A percentile compares a stretch with the other conserved stretches of the same genome.
These are phyloP conservation scores for Laetiporus sulphureus DNA, from an alignment of 1,284 basidiomycete species.

Conservation along the genomic window DNA sequence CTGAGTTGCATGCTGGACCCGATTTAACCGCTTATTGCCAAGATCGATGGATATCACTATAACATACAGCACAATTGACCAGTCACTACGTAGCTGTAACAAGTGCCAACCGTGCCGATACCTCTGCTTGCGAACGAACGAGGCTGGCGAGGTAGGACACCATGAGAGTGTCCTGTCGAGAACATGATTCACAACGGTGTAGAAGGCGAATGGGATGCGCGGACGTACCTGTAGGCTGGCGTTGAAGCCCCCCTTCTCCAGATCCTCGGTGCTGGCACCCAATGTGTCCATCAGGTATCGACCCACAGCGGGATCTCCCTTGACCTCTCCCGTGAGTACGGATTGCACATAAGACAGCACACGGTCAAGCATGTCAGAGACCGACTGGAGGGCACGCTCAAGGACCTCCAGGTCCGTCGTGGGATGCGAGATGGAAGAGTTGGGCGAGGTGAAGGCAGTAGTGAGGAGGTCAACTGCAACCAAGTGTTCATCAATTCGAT, in stretches of 20 bases:
- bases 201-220: neutral
- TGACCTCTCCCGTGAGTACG: conserved; percentile 72
- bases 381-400: conserved; percentile 64
- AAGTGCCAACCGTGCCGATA: conserved; percentile 85
- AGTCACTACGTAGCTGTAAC: conserved; percentile 32
- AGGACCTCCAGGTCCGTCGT: conserved; percentile 60
- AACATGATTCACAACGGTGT: neutral
- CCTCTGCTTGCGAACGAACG: conserved; percentile 90
- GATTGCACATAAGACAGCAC: conserved; percentile 84
- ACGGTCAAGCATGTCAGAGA: conserved; percentile 78
- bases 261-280: conserved; percentile 55
- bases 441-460: conserved; percentile 36
- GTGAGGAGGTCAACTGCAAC: conserved; percentile 71
- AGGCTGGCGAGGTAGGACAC: conserved; percentile 94
- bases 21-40: neutral
- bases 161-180: conserved; percentile 80
- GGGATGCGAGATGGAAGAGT: conserved; percentile 42
- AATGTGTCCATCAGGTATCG: conserved; percentile 91
- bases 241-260: conserved; percentile 73
- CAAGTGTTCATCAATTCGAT: neutral
- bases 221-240: conserved; percentile 60
- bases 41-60: too few relatives aligned
- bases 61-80: conserved; percentile 1
- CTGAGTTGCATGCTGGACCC: conserved; percentile 25
- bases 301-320: conserved; percentile 86